Evolutionary conservation across 805 yeast species (phyloP), one percentile per base, ranked within the genome.

Genomic region (Scheffersomyces lignosus): DNA sequence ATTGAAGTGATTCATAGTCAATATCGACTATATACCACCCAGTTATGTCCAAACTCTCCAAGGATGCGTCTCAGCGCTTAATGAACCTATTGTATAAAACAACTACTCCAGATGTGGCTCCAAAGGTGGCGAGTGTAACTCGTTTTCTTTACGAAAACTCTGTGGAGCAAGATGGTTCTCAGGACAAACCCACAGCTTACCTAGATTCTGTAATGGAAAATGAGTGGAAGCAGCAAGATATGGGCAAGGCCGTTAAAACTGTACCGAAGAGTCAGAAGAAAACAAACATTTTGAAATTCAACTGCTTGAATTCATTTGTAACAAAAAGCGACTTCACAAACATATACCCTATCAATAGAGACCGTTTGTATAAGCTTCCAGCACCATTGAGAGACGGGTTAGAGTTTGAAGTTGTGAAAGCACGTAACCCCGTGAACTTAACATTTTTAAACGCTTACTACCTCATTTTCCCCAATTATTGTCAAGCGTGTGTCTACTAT

Each of bases 401-500:
- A n/a, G 31, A 53, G 18, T 64, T 75, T 34, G 56, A 56, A n/a
- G 66, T 73, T 3, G 61, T 77, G 12, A 71, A 78, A 38, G 75
- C 75, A 9, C 54, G 89, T 35, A 63, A 73, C 42, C 74, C 78
- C 0, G 33, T 52, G 2, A 70, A 62, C 13, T 51, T 83, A 16
- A 44, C 58, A 26, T 70, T 75, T 18, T 58, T 67, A 40, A 73
- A 75, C 28, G 66, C 71, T 4, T 80, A 78, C 52, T 82, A 73
- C 51, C 54, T 83, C 24, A 52, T 77, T 5, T 83, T 83, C 49
- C 62, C 64, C 4, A 56, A 62, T 27, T 51, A 56, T 26, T 62
- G 66, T 17, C 72, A 70, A 14, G 87, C 88, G 0, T 64, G 75
- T 15, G 64, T 65, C 3, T 82, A 73, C 52, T 67, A 64, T 55